Evolutionary conservation across 257 asterid genomes (phyloP), one percentile per base, ranked within the genome.

Genomic region (Lantana camara): DNA sequence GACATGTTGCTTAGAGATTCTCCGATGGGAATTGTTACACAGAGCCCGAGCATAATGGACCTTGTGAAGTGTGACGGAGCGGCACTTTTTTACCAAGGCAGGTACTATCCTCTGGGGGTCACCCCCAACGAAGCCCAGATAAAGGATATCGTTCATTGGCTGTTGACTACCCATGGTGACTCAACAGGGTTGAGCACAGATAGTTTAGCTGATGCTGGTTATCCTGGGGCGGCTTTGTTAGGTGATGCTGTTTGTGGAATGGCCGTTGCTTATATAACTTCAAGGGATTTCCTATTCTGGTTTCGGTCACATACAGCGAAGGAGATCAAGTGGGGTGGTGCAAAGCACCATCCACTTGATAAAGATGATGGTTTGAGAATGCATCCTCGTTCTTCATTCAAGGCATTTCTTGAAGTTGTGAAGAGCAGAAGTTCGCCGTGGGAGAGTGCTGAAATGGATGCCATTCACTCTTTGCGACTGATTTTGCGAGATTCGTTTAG

Each of bases 381-480:
- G 97, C 91, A 90, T 83, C 97, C 96, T 0, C 91, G 98, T 13
- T 91, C 96, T 34, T 91, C 98, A 1, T 91, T 91, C 70, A 82
- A 81, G 66, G 98, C 94, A 17, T 91, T 91, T 78, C 73, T 91
- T 14, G 98, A 91, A 73, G 96, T 91, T 50, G 96, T 86, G 16
- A 91, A 91, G 83, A 88, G 94, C 58, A 74, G 91, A 50, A 88
- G 96, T 74, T 66, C 79, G 51, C 98, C 95, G n/a, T 91, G 98
- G 98, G 96, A 91, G 73, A 84, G 65, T 73, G 90, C 95, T 5
- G 96, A 91, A 75, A 82, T 91, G 90, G 96, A 91, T 73, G 98
- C 96, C 7, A 86, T 86, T 64, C 96, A 89, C 66, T 89, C 96
- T 57, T 75, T 89, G 80, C 96, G 86, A 77, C 87, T 89, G 58